Base-by-base conservation (phyloP, 2,329 filamentous ascomycete species). In the Neopestalotiopsis rosae region DNA sequence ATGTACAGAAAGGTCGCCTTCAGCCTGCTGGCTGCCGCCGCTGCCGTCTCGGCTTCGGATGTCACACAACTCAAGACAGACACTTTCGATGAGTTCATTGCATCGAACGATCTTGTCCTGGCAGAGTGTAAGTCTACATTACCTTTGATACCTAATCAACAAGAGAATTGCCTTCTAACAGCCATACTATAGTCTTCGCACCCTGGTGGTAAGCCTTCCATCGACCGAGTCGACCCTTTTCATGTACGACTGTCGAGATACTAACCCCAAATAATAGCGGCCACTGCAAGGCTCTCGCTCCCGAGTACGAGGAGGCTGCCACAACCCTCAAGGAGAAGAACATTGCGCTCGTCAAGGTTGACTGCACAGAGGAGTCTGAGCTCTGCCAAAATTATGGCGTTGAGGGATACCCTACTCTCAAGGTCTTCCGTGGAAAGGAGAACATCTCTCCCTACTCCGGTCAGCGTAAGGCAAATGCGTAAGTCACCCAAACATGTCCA, bases 331-430 rank as follows among this genome's bases (percentile, higher is more conserved):
- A 95, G 88, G 92, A 94, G 84, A 96, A 95, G 90, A 88, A 92
- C 81, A 95, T 96, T 83, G 89, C 88, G 79, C 87, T 97, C 68
- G 92, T 88, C 83, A 96, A 97, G 90, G 84, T 97, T 76, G 95
- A 98, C 87, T 98, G 96, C 89, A 98, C 95, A 79, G 94, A 93
- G 81, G 94, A 99, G 87, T 86, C 91, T 72, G 94, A 97, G 42
- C 92, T 99, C 74, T 99, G 96, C 90, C 89, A 94, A 83, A 86
- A 89, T 76, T 93, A 93, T 78, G 95, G 94, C 72, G 95, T 99
- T 58, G 94, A 98, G 87, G 96, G 96, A 74, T 99, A 99, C 88
- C 96, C 96, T 72, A 99, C 96, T 74, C 90, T 99, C 80, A 99
- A 98, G 91, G 90, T 99, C 84, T 99, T 99, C 94, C 94, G 95